phyloP scores from a whole-genome alignment of 2,329 filamentous ascomycete species.

The Xylogone sp. region DNA sequence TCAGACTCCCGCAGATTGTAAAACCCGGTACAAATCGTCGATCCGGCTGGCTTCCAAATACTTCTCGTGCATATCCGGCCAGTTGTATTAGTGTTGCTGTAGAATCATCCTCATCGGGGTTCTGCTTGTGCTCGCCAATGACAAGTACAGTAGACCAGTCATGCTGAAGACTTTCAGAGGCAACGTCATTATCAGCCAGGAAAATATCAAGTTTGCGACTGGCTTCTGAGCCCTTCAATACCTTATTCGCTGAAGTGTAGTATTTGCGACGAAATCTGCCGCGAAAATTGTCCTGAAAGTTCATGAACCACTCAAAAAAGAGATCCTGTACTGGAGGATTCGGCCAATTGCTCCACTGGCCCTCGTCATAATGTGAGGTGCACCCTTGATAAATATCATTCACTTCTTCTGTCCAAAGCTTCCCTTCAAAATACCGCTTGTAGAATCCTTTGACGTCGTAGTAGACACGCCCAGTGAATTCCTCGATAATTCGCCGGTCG shows the following conservation, averaged over 20 bases:
- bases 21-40: constrained; percentile 29
- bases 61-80: constrained; percentile 18
- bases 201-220: no score
- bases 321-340: no score
- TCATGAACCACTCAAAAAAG: no score
- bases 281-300: no score
- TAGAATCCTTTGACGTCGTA: constrained; percentile 1
- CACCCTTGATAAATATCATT: constrained; percentile 1
- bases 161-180: no score
- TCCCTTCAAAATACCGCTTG: constrained; percentile 5
- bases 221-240: no score
- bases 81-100: constrained; percentile 21
- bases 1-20: constrained; percentile 19
- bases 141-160: no score
- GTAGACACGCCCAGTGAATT: constrained; percentile 2
- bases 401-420: constrained; percentile 1
- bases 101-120: constrained; percentile 14
- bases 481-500: constrained; percentile 3
- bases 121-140: constrained; percentile 6
- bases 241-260: no score
- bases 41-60: constrained; percentile 27
- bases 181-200: no score
- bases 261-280: no score
- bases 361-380: neutral
- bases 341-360: neutral